A percentile compares a stretch with the other conserved stretches of the same genome.
Evolutionary conservation across 2,329 filamentous ascomycete species (phyloP).

Genomic region (Pseudocercospora cruenta): DNA sequence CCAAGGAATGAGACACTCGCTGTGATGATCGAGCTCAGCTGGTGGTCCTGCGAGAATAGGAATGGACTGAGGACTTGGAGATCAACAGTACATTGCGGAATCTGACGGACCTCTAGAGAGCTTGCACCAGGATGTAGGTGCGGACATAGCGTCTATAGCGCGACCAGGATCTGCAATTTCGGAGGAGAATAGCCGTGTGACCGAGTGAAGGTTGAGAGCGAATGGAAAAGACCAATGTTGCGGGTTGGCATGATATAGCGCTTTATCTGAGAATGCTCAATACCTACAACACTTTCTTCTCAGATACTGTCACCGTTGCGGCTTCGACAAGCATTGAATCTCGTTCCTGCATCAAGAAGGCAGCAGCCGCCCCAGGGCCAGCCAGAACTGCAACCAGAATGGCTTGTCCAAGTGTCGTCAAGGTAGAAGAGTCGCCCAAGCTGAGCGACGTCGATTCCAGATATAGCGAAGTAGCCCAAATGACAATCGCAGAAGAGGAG

Average conservation of each 20-base stretch:
- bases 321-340: conserved; percentile 19
- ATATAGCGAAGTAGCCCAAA: conserved; percentile 27
- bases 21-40: no score
- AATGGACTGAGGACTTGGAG: background rate
- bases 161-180: background rate
- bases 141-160: background rate
- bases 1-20: no score
- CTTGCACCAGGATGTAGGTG: background rate
- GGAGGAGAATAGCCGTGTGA: background rate
- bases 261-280: background rate
- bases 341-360: conserved; percentile 29
- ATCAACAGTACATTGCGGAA: background rate
- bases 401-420: conserved; percentile 18
- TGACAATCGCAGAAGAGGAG: conserved; percentile 23
- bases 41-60: no score
- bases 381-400: conserved; percentile 21
- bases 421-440: background rate
- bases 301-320: background rate
- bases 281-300: background rate
- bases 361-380: conserved; percentile 28
- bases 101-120: background rate
- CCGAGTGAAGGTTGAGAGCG: no score
- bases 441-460: conserved; percentile 15
- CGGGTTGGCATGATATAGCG: background rate
- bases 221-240: no score